Evolutionary conservation across 257 asterid species (phyloP).

Genomic region (Euphrasia confusa): DNA sequence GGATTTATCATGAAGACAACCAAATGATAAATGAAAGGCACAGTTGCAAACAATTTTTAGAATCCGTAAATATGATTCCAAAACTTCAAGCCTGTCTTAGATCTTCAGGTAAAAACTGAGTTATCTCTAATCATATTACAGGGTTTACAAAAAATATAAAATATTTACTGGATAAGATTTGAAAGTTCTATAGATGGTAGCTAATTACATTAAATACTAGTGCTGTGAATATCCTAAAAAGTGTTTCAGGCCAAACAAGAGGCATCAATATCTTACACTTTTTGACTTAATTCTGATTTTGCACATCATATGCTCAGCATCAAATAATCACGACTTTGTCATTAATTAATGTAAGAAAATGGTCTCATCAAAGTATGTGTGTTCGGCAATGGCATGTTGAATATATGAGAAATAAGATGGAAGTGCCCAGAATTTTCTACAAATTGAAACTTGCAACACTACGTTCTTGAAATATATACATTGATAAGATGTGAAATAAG

Average conservation of each 20-base stretch:
- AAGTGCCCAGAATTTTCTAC: not conserved
- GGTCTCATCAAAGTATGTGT: not conserved
- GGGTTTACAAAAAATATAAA: too few relatives aligned
- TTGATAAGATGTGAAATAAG: conserved; percentile 4
- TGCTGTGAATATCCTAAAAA: not conserved
- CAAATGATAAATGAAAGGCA: not conserved
- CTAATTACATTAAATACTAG: not conserved
- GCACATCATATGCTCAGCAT: not conserved
- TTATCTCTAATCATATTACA: too few relatives aligned
- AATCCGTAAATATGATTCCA: conserved; percentile 8
- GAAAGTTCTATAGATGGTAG: not conserved
- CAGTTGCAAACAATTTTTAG: not conserved
- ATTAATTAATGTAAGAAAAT: not conserved
- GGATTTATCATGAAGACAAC: not conserved
- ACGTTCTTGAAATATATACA: not conserved
- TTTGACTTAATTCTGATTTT: not conserved
- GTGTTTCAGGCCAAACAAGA: not conserved
- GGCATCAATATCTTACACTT: not conserved
- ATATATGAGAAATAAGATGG: not conserved
- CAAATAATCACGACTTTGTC: not conserved
- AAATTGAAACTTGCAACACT: not conserved
- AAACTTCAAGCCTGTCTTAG: conserved; percentile 16
- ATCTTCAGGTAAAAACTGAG: conserved; percentile 9
- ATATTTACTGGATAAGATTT: too few relatives aligned
- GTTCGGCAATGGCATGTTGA: not conserved